phyloP scores from a whole-genome alignment of 371 early-diverging fungal species.

The Actinomortierella wolfii region DNA sequence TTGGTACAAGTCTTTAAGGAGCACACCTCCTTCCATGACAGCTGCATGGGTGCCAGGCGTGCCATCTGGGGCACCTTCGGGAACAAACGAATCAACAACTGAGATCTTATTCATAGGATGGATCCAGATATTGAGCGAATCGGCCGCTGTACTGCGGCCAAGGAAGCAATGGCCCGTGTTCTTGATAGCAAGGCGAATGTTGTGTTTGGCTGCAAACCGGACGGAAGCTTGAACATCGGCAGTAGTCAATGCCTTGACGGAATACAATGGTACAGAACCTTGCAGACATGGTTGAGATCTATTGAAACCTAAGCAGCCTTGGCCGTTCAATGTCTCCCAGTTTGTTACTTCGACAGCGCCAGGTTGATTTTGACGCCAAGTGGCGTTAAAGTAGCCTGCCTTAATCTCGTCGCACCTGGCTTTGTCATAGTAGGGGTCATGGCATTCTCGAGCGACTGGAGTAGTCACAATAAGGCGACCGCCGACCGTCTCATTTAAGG shows the following conservation, averaged over 20 bases:
- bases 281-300: constrained; percentile 16
- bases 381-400: constrained; percentile 8
- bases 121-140: constrained; percentile 51
- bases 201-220: constrained; percentile 48
- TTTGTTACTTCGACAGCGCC: constrained; percentile 13
- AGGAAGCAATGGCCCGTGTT: constrained; percentile 55
- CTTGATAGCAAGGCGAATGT: constrained; percentile 52
- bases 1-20: constrained; percentile 21
- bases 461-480: constrained; percentile 21
- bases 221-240: constrained; percentile 41
- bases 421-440: constrained; percentile 22
- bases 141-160: constrained; percentile 48
- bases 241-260: constrained; percentile 16
- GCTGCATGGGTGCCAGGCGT: constrained; percentile 5
- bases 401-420: constrained; percentile 18
- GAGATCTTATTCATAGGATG: constrained; percentile 41
- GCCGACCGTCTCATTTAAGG: constrained; percentile 11
- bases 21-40: constrained; percentile 16
- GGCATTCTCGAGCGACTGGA: constrained; percentile 23
- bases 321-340: constrained; percentile 3
- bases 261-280: constrained; percentile 28
- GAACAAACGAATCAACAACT: constrained; percentile 15
- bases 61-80: constrained; percentile 10
- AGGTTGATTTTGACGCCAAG: constrained; percentile 16
- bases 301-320: constrained; percentile 21